Percentiles rank a stretch among this genome's conserved stretches.
phyloP scores from a whole-genome alignment of 345 rosid genomes.

The Eucalyptus tenuipes region DNA sequence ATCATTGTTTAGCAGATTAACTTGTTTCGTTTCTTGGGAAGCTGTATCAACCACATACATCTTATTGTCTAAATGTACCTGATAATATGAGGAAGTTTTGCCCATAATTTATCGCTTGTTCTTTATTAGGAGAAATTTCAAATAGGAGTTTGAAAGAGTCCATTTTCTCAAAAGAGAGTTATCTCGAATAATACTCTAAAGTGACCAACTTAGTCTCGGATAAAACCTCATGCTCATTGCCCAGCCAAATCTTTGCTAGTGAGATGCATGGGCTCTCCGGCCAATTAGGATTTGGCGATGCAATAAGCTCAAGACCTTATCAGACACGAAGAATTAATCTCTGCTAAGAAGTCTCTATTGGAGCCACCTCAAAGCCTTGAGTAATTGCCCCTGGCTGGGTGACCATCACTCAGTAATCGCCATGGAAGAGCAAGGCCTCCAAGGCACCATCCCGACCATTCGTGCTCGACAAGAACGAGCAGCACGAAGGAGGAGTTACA shows the following conservation, averaged over 20 bases:
- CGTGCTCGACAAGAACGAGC: neutral
- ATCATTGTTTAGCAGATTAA: neutral
- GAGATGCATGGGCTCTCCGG: neutral
- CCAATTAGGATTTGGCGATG: neutral
- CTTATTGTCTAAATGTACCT: neutral
- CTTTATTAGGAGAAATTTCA: neutral
- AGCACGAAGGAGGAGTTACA: neutral
- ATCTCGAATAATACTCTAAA: no score
- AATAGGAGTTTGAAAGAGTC: neutral
- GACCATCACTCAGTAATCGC: slow-evolving; percentile 30
- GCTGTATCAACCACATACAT: neutral
- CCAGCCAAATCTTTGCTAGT: neutral
- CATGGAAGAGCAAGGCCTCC: slow-evolving; percentile 45
- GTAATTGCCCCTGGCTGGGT: neutral
- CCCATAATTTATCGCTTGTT: neutral
- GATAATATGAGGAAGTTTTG: neutral
- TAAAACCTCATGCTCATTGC: neutral
- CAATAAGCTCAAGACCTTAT: neutral
- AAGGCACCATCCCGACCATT: slow-evolving; percentile 39
- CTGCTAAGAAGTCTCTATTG: neutral
- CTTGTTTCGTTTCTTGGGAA: neutral
- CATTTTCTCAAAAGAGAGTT: neutral
- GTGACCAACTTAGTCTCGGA: neutral
- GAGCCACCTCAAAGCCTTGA: neutral
- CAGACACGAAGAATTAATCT: neutral